Evolutionary conservation across 345 rosid species (phyloP).

Genomic region (Durio zibethinus): DNA sequence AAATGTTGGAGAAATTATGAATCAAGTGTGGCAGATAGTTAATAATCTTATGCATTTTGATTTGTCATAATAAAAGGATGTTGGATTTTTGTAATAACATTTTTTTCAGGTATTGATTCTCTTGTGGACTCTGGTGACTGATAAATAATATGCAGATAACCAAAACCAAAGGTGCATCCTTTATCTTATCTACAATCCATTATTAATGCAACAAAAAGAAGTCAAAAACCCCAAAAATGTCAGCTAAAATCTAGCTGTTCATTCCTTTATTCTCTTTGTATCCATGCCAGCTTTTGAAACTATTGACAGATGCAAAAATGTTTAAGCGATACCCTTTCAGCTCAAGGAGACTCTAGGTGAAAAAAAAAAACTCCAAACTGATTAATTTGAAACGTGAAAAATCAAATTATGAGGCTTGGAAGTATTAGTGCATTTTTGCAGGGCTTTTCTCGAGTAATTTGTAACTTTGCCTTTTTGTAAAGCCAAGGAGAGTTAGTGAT

Average conservation of each 20-base stretch:
- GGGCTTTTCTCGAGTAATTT: neutral
- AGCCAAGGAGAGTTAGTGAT: neutral
- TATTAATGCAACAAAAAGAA: neutral
- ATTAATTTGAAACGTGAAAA: neutral
- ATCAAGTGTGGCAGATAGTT: no score
- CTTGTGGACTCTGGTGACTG: neutral
- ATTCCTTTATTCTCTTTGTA: neutral
- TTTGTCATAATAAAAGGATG: no score
- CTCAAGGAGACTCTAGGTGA: neutral
- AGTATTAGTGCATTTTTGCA: neutral
- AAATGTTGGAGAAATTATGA: no score
- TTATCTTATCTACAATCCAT: neutral
- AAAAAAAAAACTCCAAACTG: neutral
- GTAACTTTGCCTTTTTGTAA: neutral
- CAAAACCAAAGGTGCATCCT: neutral
- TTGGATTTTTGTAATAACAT: no score
- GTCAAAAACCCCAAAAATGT: neutral
- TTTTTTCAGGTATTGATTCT: no score
- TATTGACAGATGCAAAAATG: neutral
- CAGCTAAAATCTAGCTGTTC: neutral
- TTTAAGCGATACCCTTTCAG: neutral
- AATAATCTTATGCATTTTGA: no score
- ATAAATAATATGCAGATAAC: neutral
- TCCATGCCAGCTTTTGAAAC: neutral
- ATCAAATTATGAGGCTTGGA: neutral